A percentile compares a stretch with the other conserved stretches of the same genome.
Evolutionary conservation across 78 protist species (phyloP).

Genomic region (Chrysochromulina tobinii): DNA sequence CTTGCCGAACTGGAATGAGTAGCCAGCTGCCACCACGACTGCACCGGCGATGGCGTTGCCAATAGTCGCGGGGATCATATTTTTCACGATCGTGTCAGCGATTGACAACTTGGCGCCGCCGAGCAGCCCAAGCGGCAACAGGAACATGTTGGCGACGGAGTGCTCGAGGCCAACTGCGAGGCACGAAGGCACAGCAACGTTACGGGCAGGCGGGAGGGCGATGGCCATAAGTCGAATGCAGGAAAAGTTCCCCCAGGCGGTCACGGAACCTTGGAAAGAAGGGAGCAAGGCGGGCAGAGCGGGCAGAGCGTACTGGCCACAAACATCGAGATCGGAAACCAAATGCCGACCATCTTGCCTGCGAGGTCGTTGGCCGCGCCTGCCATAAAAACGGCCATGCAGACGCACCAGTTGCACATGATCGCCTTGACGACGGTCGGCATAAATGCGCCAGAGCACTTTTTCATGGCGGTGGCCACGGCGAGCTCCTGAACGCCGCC

Average conservation of each 20-base stretch:
- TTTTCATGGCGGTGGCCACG: background rate
- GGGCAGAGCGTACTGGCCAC: background rate
- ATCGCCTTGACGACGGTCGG: background rate
- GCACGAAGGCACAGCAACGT: too few species aligned
- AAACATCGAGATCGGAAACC: slow-evolving; percentile 25
- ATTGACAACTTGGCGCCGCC: background rate
- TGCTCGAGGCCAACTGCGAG: slow-evolving; percentile 35
- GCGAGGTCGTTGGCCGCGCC: background rate
- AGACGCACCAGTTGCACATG: slow-evolving; percentile 39
- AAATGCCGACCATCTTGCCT: slow-evolving; percentile 31
- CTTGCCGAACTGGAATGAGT: background rate
- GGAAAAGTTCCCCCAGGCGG: too few species aligned
- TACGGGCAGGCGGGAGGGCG: too few species aligned
- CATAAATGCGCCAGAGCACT: background rate
- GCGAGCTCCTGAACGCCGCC: background rate
- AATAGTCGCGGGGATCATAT: background rate
- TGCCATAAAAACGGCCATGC: background rate
- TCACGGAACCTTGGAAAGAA: too few species aligned
- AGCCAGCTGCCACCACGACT: background rate
- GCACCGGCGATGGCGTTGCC: slow-evolving; percentile 10
- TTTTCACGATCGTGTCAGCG: background rate
- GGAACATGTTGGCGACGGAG: slow-evolving; percentile 39
- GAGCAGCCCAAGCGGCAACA: slow-evolving; percentile 30
- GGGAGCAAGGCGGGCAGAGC: too few species aligned
- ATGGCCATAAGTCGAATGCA: too few species aligned